Percentiles rank a stretch among this genome's conserved stretches.
phyloP scores from a whole-genome alignment of 306 rosid species.

The Pterocarpus santalinus region DNA sequence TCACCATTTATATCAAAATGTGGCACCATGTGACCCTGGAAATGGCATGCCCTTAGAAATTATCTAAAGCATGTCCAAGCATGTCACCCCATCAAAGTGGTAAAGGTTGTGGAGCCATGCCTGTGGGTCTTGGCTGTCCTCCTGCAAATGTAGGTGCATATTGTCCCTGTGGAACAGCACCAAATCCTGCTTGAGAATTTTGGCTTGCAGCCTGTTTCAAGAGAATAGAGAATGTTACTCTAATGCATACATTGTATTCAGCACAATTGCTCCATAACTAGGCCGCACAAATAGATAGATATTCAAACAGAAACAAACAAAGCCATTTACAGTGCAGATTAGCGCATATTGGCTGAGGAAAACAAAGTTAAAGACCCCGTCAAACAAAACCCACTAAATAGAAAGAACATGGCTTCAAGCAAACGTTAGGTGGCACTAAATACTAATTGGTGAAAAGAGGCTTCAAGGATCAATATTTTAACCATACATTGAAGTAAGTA shows the following conservation, averaged over 20 bases:
- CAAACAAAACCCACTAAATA: background rate
- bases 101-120: conserved; percentile 79
- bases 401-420: conserved; percentile 4
- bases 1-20: no score
- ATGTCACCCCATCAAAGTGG: conserved; percentile 77
- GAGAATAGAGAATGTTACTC: conserved; percentile 15
- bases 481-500: background rate
- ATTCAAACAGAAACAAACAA: conserved; percentile 24
- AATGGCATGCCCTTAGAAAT: no score
- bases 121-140: conserved; percentile 89
- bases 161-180: conserved; percentile 71
- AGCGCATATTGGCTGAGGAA: background rate
- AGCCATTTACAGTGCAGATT: background rate
- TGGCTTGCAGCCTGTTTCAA: conserved; percentile 63
- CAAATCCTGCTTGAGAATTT: conserved; percentile 70
- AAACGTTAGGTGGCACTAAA: background rate
- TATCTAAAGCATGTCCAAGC: conserved; percentile 71
- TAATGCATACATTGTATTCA: background rate
- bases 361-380: background rate
- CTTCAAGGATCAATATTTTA: background rate
- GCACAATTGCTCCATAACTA: background rate
- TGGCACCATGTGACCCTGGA: no score
- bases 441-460: background rate
- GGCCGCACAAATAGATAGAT: no score
- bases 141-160: conserved; percentile 88